Evolutionary conservation across 305 asterid genomes (phyloP).

Genomic region (Fraxinus baroniana): DNA sequence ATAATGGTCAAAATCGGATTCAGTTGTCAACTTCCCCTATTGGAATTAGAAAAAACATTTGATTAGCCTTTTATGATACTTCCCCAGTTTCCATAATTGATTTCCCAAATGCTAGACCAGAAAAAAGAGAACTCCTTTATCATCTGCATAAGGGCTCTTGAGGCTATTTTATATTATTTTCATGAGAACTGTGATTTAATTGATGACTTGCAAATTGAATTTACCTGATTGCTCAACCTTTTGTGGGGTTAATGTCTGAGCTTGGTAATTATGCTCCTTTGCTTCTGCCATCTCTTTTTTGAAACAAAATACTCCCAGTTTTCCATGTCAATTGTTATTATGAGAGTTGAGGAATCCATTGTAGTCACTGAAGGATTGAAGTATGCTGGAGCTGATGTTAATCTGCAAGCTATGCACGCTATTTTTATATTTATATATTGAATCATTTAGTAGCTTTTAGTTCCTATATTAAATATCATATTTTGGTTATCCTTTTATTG

Average conservation of each 20-base stretch:
- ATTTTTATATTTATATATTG: not conserved
- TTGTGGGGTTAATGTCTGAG: not conserved
- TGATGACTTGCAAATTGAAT: not conserved
- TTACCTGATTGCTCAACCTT: not conserved
- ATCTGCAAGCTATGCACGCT: slow-evolving; percentile 2
- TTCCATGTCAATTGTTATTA: not conserved
- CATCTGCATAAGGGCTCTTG: not conserved
- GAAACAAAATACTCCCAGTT: not conserved
- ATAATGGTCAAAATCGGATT: not conserved
- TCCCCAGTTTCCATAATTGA: not conserved
- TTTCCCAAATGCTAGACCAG: not conserved
- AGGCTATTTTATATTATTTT: not conserved
- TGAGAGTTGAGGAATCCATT: not conserved
- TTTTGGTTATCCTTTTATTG: not conserved
- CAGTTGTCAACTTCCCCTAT: not conserved
- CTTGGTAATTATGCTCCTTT: not conserved
- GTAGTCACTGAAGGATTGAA: slow-evolving; percentile 8
- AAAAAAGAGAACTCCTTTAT: not conserved
- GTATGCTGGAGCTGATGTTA: not conserved
- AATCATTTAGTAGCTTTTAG: not conserved
- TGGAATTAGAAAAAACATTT: not conserved
- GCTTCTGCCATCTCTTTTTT: not conserved
- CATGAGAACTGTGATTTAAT: not conserved
- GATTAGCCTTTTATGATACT: not conserved
- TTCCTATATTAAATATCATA: not conserved